phyloP scores from a whole-genome alignment of 805 yeast genomes.

The Kluyveromyces wickerhamii region DNA sequence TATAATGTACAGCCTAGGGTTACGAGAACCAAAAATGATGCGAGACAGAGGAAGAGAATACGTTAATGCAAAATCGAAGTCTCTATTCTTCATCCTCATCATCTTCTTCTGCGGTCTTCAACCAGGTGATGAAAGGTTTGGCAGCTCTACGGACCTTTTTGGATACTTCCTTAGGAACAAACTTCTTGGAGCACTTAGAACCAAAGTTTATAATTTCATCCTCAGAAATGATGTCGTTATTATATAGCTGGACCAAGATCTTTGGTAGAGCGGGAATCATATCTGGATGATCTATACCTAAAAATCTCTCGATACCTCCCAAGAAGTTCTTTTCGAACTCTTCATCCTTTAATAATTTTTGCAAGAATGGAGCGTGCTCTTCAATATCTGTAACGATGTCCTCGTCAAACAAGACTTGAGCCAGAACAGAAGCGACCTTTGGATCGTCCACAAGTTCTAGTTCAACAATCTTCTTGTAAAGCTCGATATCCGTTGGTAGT shows the following conservation, averaged over 20 bases:
- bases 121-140: conserved; percentile 91
- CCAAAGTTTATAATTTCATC: conserved; percentile 81
- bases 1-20: conserved; percentile 1
- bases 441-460: conserved; percentile 63
- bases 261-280: conserved; percentile 71
- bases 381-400: conserved; percentile 64
- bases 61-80: conserved; percentile 10
- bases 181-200: conserved; percentile 80
- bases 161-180: conserved; percentile 82
- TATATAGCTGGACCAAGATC: conserved; percentile 72
- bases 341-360: conserved; percentile 53
- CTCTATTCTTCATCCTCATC: conserved; percentile 46
- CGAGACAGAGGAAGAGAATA: conserved; percentile 3
- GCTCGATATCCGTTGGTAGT: conserved; percentile 78
- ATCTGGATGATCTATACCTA: conserved; percentile 73
- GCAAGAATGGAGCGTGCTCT: conserved; percentile 74
- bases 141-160: conserved; percentile 95
- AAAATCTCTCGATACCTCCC: conserved; percentile 92
- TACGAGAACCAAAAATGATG: neutral
- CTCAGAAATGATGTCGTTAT: conserved; percentile 77
- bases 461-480: conserved; percentile 82
- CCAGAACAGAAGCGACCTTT: conserved; percentile 82
- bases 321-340: conserved; percentile 81
- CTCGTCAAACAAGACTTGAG: conserved; percentile 80
- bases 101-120: conserved; percentile 86